These are phyloP conservation scores for Saitozyma sp. DNA, from an alignment of 768 basidiomycete species.

Conservation along the genomic window DNA sequence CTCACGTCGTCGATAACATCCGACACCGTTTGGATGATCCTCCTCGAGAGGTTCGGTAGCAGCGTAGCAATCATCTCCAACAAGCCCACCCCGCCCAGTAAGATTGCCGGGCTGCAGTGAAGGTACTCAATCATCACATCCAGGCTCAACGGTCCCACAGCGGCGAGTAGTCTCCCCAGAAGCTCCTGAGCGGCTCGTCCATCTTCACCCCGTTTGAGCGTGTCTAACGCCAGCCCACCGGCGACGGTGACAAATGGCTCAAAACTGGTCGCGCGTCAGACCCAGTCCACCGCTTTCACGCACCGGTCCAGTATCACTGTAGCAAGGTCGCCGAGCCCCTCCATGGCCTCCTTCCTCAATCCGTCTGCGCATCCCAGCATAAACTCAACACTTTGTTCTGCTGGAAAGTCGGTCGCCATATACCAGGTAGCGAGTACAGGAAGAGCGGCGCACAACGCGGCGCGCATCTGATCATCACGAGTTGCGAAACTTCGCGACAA, in stretches of 20 bases:
- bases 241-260: slow-evolving; percentile 27
- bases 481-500: neutral
- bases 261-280: slow-evolving; percentile 20
- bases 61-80: slow-evolving; percentile 38
- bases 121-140: slow-evolving; percentile 37
- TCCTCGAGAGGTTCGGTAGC: slow-evolving; percentile 27
- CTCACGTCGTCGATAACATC: slow-evolving; percentile 34
- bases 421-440: slow-evolving; percentile 41
- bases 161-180: slow-evolving; percentile 24
- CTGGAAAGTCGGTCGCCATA: slow-evolving; percentile 14
- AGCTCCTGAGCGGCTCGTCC: slow-evolving; percentile 26
- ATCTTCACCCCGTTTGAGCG: slow-evolving; percentile 20
- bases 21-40: slow-evolving; percentile 30
- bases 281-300: slow-evolving; percentile 5
- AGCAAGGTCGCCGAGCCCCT: slow-evolving; percentile 33
- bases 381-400: slow-evolving; percentile 15
- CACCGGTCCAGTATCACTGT: slow-evolving; percentile 31
- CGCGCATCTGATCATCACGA: slow-evolving; percentile 2
- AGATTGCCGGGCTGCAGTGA: slow-evolving; percentile 20
- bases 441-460: slow-evolving; percentile 27
- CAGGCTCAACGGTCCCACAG: slow-evolving; percentile 33
- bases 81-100: slow-evolving; percentile 29
- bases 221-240: slow-evolving; percentile 18
- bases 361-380: slow-evolving; percentile 15
- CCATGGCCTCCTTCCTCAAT: slow-evolving; percentile 11